Conservation (phyloP, 208 protist species). For the Acanthamoeba culbertsoni region DNA sequence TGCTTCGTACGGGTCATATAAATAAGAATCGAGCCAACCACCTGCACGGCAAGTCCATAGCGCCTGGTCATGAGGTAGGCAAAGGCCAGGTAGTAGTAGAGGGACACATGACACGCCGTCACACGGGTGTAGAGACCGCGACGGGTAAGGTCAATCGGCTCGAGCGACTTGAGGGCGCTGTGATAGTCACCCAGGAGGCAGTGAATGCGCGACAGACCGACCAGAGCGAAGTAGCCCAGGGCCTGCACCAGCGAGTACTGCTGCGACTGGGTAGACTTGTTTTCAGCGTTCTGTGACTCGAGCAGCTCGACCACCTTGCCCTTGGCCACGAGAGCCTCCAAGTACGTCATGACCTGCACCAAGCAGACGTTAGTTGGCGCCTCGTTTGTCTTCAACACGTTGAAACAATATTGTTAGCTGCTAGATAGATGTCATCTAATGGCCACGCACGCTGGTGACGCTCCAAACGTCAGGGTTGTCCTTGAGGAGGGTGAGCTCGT, state of each 20-base stretch:
- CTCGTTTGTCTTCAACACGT: too few relatives aligned
- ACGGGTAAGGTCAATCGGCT: slow-evolving; percentile 79
- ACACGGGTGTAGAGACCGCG: slow-evolving; percentile 76
- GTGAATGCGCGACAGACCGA: slow-evolving; percentile 84
- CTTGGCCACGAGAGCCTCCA: not conserved
- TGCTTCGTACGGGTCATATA: slow-evolving; percentile 82
- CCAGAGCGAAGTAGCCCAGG: slow-evolving; percentile 85
- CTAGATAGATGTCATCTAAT: too few relatives aligned
- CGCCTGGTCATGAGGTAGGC: slow-evolving; percentile 85
- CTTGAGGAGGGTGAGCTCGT: slow-evolving; percentile 73
- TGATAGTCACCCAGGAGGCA: slow-evolving; percentile 85
- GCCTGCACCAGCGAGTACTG: slow-evolving; percentile 54
- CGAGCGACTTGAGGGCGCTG: slow-evolving; percentile 77
- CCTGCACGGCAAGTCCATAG: slow-evolving; percentile 82
- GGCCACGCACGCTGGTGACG: slow-evolving; percentile 67
- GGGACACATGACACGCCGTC: slow-evolving; percentile 83
- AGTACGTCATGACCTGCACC: slow-evolving; percentile 8
- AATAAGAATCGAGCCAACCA: slow-evolving; percentile 75
- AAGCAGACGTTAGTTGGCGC: too few relatives aligned
- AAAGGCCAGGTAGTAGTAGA: slow-evolving; percentile 88
- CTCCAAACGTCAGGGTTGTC: slow-evolving; percentile 73
- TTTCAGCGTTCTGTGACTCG: not conserved
- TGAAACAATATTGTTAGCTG: too few relatives aligned
- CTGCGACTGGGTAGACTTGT: not conserved
- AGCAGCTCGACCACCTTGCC: slow-evolving; percentile 44